Percentiles rank a stretch among this genome's conserved stretches.
phyloP scores from a whole-genome alignment of 495 filamentous ascomycete species.

The Parathielavia hyrcaniae region DNA sequence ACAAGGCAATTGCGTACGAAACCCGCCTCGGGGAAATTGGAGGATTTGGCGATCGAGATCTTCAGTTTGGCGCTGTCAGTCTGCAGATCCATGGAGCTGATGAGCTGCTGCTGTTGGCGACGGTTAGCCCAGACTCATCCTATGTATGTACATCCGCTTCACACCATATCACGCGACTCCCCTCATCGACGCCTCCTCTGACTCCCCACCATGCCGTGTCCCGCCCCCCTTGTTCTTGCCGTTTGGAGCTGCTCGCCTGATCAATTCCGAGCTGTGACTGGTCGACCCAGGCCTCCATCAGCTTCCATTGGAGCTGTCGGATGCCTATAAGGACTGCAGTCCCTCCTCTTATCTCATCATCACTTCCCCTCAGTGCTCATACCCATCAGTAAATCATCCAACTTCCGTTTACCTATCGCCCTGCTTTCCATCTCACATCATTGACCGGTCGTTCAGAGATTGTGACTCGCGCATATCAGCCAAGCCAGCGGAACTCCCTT shows the following conservation, averaged over 20 bases:
- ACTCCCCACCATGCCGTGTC: slow-evolving; percentile 11
- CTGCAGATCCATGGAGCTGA: slow-evolving; percentile 19
- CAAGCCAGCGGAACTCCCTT: neutral
- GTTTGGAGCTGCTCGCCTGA: slow-evolving; percentile 33
- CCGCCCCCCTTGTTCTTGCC: slow-evolving; percentile 27
- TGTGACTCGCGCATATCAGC: neutral
- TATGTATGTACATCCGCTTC: slow-evolving; percentile 13
- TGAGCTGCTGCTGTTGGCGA: neutral
- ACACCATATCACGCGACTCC: slow-evolving; percentile 33
- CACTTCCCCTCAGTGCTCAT: slow-evolving; percentile 16
- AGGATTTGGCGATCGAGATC: neutral
- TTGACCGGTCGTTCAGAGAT: slow-evolving; percentile 1
- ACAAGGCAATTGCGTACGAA: slow-evolving; percentile 12
- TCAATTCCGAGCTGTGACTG: slow-evolving; percentile 23
- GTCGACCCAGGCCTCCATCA: slow-evolving; percentile 7
- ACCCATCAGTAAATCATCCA: slow-evolving; percentile 13
- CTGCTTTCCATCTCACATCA: slow-evolving; percentile 11
- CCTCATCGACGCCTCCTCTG: slow-evolving; percentile 19
- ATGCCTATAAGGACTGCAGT: slow-evolving; percentile 24
- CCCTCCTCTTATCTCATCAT: slow-evolving; percentile 16
- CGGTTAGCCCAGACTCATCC: slow-evolving; percentile 25
- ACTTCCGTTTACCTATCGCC: neutral
- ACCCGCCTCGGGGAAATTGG: slow-evolving; percentile 25
- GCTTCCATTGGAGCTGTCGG: slow-evolving; percentile 9
- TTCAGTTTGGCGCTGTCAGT: neutral